Base-by-base conservation (phyloP, 164 flowering plant genomes). In the Piper longum region DNA sequence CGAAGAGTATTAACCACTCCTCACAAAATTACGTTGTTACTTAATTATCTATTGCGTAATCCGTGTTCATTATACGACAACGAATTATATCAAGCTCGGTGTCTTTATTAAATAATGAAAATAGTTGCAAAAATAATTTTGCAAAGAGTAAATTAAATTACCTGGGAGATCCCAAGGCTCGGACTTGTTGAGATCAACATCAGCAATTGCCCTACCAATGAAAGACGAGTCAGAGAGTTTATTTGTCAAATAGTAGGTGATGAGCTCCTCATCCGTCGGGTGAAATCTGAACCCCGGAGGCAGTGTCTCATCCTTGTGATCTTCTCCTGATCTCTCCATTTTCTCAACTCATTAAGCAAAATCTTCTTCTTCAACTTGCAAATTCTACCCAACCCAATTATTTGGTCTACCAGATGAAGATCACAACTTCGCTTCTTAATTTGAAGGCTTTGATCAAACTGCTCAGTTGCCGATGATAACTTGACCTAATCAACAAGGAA, bases 121-220 rank as follows among this genome's bases (percentile, higher is more conserved):
- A 26, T 26, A 26, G 36, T 26, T 26, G 36, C 2, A 26, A 26
- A 26, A 1, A 26, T 26, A 26, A 26, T 26, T 26, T 26, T 26
- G 36, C 36, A 26, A 26, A 26, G 36, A 26, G 36, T 26, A 26
- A 48, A 14, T 4, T 8, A 17, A 40, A 48, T 17, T 70, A 88
- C 96, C 91, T 76, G 96, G 96, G 64, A 89, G 93, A 61, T 89
- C 96, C 96, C 96, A 89, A 0, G 96, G 96, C 71, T 89, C 96
- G 12, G 73, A 83, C 66, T 89, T 89, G 80, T 89, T 89, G 76
- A 89, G 96, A 82, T 89, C 96, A 5, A 87, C 91, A 63, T 89
- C 96, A 3, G 73, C 72, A 56, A 89, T 67, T 0, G 96, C 96
- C 39, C 82, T 71, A 54, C 81, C 85, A 1, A 87, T 79, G 72